Evolutionary conservation across 2,329 filamentous ascomycete genomes (phyloP).

Genomic region (Lomentospora prolificans): DNA sequence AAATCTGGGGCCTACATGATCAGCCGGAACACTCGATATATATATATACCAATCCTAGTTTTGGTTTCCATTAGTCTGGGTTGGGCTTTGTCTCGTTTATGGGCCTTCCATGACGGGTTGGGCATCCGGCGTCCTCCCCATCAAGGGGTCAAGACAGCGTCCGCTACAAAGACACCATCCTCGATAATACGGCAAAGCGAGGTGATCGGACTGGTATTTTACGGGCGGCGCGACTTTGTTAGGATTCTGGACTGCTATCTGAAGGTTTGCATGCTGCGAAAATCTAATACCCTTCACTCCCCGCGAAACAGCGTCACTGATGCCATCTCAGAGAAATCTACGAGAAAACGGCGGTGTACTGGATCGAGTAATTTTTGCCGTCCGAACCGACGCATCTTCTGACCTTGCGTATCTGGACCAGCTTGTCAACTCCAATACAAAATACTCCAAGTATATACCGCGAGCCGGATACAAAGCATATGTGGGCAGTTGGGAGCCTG

Average conservation of each 20-base stretch:
- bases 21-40: neutral
- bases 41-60: neutral
- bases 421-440: constrained; percentile 24
- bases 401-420: constrained; percentile 30
- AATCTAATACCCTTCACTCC: constrained; percentile 1
- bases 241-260: constrained; percentile 37
- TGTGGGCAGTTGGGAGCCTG: constrained; percentile 6
- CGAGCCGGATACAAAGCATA: constrained; percentile 11
- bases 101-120: no score
- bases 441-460: constrained; percentile 27
- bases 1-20: no score
- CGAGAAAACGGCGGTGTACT: constrained; percentile 33
- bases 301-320: neutral
- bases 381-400: constrained; percentile 26
- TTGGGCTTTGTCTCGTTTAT: neutral
- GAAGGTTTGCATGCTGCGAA: constrained; percentile 18
- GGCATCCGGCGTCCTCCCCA: no score
- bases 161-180: no score
- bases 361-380: constrained; percentile 34
- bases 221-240: constrained; percentile 31
- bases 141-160: no score
- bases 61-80: neutral
- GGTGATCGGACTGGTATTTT: constrained; percentile 37
- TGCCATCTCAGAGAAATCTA: constrained; percentile 27
- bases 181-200: no score